Base-by-base conservation (phyloP, 768 basidiomycete species). In the Strobilomyces echinocephalus region DNA sequence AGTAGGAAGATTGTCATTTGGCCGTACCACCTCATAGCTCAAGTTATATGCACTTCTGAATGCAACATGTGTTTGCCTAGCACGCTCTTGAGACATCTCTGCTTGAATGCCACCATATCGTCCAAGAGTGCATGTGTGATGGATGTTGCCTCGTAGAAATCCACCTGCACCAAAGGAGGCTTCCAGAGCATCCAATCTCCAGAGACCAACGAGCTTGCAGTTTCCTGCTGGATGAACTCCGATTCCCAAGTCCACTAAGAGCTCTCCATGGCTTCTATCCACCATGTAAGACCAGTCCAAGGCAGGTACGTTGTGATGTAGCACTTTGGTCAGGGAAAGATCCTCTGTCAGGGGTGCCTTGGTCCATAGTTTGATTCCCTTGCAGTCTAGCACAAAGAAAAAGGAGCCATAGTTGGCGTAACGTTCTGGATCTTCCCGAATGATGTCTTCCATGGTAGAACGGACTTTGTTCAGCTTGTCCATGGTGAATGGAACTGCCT, bases 31-130 rank as follows among this genome's bases (percentile, higher is more conserved):
- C 35, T 64, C 56, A 45, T 61, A 63, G 12, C 39, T 45, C 8
- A 63, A 55, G 8, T 63, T 63, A 51, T 64, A 64, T 5, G 57
- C 44, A 31, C 24, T 61, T 26, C 43, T 8, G 42, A 63, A 64
- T 1, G 48, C 28, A 2, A 60, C 11, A 11, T 64, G 61, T 0
- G 49, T 58, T 2, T 56, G 51, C 1, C 36, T 34, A 0, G 21
- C 52, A 35, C 38, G 18, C 6, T 60, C 49, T 26, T 56, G 31
- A 11, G 30, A 7, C 53, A 63, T 64, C 11, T 58, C 47, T 4
- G 60, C 62, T 33, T 63, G 58, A 2, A 63, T 8, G 2, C 31
- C 61, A 16, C 15, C 20, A 39, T 47, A 53, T 4, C 21, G n/a
- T 26, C 46, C 45, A 0, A 46, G 24, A 8, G 30, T 53, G 33